These are phyloP conservation scores for Bipolaris cookei DNA, from an alignment of 2,329 filamentous ascomycete species.

Conservation along the genomic window DNA sequence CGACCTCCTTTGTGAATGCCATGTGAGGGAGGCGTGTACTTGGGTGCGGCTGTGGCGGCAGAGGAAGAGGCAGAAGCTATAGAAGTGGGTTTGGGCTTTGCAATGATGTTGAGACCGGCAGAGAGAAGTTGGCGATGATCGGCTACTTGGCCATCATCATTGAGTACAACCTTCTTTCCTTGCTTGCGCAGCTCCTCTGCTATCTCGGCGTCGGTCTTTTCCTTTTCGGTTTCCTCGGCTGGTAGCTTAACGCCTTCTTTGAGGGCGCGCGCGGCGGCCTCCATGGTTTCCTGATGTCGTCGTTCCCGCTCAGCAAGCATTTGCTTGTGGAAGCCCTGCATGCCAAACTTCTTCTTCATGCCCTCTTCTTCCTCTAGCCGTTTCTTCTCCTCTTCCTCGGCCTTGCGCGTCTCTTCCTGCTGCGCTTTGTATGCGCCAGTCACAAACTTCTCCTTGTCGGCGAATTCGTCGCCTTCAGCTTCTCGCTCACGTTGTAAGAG, in stretches of 20 bases:
- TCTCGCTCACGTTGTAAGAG: constrained; percentile 78
- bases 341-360: constrained; percentile 70
- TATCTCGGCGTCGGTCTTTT: constrained; percentile 65
- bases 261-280: constrained; percentile 62
- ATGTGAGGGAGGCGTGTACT: constrained; percentile 10
- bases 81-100: constrained; percentile 62
- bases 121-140: constrained; percentile 81
- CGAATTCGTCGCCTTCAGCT: constrained; percentile 80
- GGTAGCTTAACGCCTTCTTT: constrained; percentile 43
- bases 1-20: constrained; percentile 52
- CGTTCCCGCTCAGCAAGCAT: constrained; percentile 74
- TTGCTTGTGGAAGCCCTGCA: constrained; percentile 79
- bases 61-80: constrained; percentile 31
- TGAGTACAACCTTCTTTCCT: constrained; percentile 70
- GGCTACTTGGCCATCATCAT: constrained; percentile 82
- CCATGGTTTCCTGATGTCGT: constrained; percentile 71
- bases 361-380: constrained; percentile 70
- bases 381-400: constrained; percentile 74
- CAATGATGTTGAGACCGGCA: constrained; percentile 75
- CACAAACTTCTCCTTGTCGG: constrained; percentile 84
- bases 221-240: constrained; percentile 40
- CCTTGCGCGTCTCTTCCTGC: constrained; percentile 72
- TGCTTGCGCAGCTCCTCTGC: constrained; percentile 71
- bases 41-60: constrained; percentile 13
- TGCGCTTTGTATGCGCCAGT: constrained; percentile 83